Evolutionary conservation across 495 filamentous ascomycete species (phyloP), one percentile per base, ranked within the genome.

Genomic region (Lineolata rhizophorae): DNA sequence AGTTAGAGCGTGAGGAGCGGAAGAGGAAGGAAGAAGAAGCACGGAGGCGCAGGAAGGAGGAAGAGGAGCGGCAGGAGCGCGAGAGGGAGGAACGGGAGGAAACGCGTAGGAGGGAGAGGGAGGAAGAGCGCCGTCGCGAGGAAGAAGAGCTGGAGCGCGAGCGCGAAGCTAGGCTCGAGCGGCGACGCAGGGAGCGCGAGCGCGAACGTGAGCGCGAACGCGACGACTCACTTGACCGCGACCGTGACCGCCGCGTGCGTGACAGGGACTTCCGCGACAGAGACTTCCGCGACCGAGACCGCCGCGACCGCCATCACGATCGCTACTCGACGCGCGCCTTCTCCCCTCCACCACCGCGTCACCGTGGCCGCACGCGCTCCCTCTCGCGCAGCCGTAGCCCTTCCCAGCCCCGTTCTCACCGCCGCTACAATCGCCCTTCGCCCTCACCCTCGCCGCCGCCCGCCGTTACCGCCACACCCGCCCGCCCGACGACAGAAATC

Each of bases 1-100:
- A n/a, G n/a, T n/a, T n/a, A n/a, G 67, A 79, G 28, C 71, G 76
- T 33, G 70, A 81, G 43, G 75, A 75, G 43, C 61, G 60, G 22
- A 63, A 62, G 24, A 54, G 70, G 14, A 63, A 62, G 3, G 76
- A 80, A 43, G 72, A 74, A 40, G 58, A 62, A 31, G n/a, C n/a
- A n/a, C 29, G 30, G 18, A 35, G 42, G 4, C 32, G 40, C 18
- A 41, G 46, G 34, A 39, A 37, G 31, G 43, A 47, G 30, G 51
- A 50, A 28, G 65, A 68, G 30, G 72, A 71, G 42, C 63, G 67
- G 43, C 56, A 64, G 25, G 72, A 78, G 47, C 58, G 70, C 25
- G 70, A 79, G 40, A 48, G 55, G 20, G 56, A 55, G 29, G 62
- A 60, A 8, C 38, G 42, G 9, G 52, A 52, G 35, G 41, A 55